Percentiles rank a stretch among this genome's conserved stretches.
Conservation (phyloP, 208 protist genomes). For the Leishmania tropica region DNA sequence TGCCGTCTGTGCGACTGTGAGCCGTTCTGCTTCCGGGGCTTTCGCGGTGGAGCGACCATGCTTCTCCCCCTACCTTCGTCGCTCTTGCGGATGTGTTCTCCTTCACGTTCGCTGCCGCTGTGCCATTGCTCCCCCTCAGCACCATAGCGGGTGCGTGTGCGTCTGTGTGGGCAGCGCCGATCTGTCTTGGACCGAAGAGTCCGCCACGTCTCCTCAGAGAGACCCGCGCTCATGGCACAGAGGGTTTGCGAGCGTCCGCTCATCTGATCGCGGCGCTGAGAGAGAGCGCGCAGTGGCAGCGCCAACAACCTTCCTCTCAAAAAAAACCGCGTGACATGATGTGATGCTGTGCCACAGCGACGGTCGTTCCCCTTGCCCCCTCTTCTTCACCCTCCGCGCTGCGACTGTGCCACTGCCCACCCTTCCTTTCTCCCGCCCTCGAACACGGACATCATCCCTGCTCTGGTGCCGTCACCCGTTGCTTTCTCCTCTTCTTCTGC, state of each 20-base stretch:
- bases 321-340: not conserved
- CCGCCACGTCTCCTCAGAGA: too few species aligned
- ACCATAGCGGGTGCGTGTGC: not conserved
- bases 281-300: not conserved
- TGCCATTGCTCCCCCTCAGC: not conserved
- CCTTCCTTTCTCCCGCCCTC: too few species aligned
- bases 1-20: too few species aligned
- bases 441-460: not conserved
- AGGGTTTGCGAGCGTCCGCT: not conserved
- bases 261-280: not conserved
- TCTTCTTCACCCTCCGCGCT: not conserved
- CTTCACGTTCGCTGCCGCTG: not conserved
- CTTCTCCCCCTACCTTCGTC: too few species aligned
- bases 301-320: not conserved
- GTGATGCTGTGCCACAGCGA: not conserved
- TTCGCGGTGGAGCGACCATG: too few species aligned
- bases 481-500: not conserved
- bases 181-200: too few species aligned
- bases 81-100: not conserved
- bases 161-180: not conserved
- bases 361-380: not conserved
- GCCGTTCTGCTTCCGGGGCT: too few species aligned
- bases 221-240: too few species aligned
- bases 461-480: too few species aligned
- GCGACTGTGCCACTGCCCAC: not conserved